A percentile compares a stretch with the other conserved stretches of the same genome.
Conservation (phyloP, 805 yeast genomes). For the Suhomyces faveliae region DNA sequence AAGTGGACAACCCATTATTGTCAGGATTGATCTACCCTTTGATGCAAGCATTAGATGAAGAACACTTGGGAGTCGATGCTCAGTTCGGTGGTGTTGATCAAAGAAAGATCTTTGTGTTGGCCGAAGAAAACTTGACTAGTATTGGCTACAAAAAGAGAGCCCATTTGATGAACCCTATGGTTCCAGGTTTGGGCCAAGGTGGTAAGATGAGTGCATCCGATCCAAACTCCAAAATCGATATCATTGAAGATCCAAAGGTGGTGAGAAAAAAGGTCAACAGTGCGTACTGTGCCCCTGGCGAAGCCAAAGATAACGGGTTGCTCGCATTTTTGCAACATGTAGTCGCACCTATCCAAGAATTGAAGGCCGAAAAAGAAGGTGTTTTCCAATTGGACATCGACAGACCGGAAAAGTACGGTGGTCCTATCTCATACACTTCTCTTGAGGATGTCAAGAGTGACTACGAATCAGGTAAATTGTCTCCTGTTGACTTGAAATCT, state of each 20-base stretch:
- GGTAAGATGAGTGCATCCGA: slow-evolving; percentile 99
- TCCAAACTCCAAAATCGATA: slow-evolving; percentile 95
- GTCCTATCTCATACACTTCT: slow-evolving; percentile 71
- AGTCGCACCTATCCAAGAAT: slow-evolving; percentile 79
- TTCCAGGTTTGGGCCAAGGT: slow-evolving; percentile 95
- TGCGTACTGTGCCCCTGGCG: slow-evolving; percentile 96
- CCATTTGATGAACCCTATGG: slow-evolving; percentile 98
- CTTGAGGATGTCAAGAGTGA: slow-evolving; percentile 70
- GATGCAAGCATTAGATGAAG: slow-evolving; percentile 98
- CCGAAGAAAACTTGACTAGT: slow-evolving; percentile 86
- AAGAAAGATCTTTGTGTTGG: slow-evolving; percentile 93
- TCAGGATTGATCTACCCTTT: slow-evolving; percentile 95
- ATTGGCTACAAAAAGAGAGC: slow-evolving; percentile 96
- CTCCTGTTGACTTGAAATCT: slow-evolving; percentile 90
- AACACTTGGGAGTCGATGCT: slow-evolving; percentile 81
- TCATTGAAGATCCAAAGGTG: slow-evolving; percentile 82
- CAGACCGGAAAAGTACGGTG: slow-evolving; percentile 97
- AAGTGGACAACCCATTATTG: slow-evolving; percentile 88
- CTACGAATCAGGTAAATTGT: slow-evolving; percentile 67
- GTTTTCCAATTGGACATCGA: slow-evolving; percentile 68
- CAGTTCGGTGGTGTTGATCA: slow-evolving; percentile 99
- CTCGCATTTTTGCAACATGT: slow-evolving; percentile 83
- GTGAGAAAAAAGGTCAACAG: slow-evolving; percentile 88
- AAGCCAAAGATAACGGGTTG: slow-evolving; percentile 84
- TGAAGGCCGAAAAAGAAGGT: slow-evolving; percentile 55